Evolutionary conservation across 2,329 filamentous ascomycete species (phyloP).

Genomic region (Stachybotrys elegans): DNA sequence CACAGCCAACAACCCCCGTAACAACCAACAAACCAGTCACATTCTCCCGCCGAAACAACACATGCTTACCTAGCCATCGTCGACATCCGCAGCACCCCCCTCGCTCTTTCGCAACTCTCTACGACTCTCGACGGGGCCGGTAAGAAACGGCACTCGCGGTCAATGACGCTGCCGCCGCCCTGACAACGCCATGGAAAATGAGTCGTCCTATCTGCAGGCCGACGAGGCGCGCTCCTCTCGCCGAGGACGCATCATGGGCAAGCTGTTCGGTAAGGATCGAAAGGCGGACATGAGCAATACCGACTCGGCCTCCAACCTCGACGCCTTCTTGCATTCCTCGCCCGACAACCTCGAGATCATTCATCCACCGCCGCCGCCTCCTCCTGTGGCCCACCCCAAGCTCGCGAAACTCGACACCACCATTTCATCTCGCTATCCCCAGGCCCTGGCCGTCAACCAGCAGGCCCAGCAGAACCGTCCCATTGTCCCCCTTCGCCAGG

Average conservation of each 20-base stretch:
- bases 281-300: constrained; percentile 26
- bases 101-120: too few species aligned
- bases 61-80: neutral
- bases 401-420: constrained; percentile 53
- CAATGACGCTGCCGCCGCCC: constrained; percentile 21
- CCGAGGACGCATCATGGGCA: constrained; percentile 57
- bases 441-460: constrained; percentile 42
- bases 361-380: constrained; percentile 42
- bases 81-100: neutral
- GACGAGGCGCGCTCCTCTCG: constrained; percentile 37
- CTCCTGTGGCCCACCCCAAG: constrained; percentile 37
- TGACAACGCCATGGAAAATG: constrained; percentile 39
- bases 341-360: constrained; percentile 50
- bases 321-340: constrained; percentile 54
- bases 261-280: constrained; percentile 49
- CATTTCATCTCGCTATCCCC: constrained; percentile 50
- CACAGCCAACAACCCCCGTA: too few species aligned
- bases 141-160: too few species aligned
- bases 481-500: constrained; percentile 31
- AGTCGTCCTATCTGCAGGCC: constrained; percentile 28
- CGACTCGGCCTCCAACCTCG: constrained; percentile 41
- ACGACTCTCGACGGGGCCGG: too few species aligned
- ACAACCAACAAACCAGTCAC: too few species aligned
- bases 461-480: constrained; percentile 39
- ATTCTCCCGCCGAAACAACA: too few species aligned